Conservation (phyloP, 2,329 filamentous ascomycete genomes). For the Helminthosporium solani region DNA sequence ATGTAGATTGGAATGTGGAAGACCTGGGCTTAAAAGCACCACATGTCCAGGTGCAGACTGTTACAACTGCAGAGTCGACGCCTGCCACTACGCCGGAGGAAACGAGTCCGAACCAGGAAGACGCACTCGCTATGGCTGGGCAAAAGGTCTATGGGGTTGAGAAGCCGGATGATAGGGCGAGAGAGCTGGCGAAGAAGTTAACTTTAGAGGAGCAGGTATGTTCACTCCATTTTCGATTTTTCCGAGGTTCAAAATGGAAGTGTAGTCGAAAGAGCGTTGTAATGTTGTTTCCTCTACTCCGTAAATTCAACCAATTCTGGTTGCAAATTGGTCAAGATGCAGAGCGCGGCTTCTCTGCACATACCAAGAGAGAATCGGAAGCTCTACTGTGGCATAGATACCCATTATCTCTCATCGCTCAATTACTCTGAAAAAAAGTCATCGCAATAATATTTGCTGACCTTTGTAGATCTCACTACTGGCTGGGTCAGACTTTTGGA, state of each 20-base stretch:
- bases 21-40: constrained; percentile 37
- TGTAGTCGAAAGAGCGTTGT: not conserved
- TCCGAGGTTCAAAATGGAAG: not conserved
- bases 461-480: constrained; percentile 38
- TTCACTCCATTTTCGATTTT: constrained; percentile 7
- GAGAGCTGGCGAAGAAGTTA: constrained; percentile 38
- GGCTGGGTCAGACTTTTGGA: constrained; percentile 67
- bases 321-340: constrained; percentile 4
- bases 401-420: not conserved
- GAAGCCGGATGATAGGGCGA: constrained; percentile 36
- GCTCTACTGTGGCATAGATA: too few relatives aligned
- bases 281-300: too few relatives aligned
- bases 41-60: constrained; percentile 30
- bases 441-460: constrained; percentile 17
- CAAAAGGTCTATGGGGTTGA: constrained; percentile 36
- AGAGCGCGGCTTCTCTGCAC: not conserved
- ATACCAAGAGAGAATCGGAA: too few relatives aligned
- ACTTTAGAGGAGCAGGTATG: constrained; percentile 44
- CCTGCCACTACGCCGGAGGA: constrained; percentile 32
- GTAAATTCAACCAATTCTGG: not conserved
- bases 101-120: constrained; percentile 22
- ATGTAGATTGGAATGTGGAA: constrained; percentile 23
- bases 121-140: constrained; percentile 27
- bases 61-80: constrained; percentile 28
- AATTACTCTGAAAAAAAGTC: not conserved